phyloP scores from a whole-genome alignment of 139 green algal genomes.

The Chlamydomonas incerta region DNA sequence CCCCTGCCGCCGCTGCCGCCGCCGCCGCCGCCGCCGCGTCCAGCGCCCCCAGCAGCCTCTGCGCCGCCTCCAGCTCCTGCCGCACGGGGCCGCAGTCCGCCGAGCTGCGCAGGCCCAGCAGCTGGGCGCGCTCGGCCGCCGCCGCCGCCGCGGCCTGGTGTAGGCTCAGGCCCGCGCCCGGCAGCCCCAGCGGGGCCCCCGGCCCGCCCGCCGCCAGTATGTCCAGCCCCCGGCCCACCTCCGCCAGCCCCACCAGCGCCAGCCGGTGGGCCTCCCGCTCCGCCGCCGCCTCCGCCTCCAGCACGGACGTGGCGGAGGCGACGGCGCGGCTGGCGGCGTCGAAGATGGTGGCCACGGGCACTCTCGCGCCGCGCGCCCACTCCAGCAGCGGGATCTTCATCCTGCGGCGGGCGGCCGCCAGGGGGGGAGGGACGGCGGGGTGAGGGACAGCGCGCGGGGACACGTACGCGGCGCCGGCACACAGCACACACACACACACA shows the following conservation, averaged over 20 bases:
- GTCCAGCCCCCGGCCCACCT: background rate
- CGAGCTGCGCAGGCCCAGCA: background rate
- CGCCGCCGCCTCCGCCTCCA: background rate
- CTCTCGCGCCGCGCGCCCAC: slow-evolving; percentile 25
- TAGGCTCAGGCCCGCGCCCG: too few species aligned
- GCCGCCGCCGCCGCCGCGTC: background rate
- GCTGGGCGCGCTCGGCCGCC: background rate
- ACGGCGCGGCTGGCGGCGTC: slow-evolving; percentile 30
- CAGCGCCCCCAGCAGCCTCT: background rate
- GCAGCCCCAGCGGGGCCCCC: too few species aligned
- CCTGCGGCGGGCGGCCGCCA: background rate
- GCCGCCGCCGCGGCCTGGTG: background rate
- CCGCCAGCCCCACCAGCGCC: background rate
- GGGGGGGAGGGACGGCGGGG: background rate
- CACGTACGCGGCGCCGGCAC: background rate
- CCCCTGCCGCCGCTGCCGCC: background rate
- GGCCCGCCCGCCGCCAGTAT: too few species aligned
- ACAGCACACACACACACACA: background rate
- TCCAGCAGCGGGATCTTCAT: slow-evolving; percentile 46
- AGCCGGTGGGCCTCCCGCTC: background rate
- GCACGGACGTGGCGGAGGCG: background rate
- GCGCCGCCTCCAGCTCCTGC: background rate
- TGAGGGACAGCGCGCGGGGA: too few species aligned
- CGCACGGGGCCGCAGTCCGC: too few species aligned
- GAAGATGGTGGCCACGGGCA: slow-evolving; percentile 33